A percentile compares a stretch with the other conserved stretches of the same genome.
Evolutionary conservation across 768 basidiomycete species (phyloP).

Genomic region (Lanmaoa pseudosensibilis): DNA sequence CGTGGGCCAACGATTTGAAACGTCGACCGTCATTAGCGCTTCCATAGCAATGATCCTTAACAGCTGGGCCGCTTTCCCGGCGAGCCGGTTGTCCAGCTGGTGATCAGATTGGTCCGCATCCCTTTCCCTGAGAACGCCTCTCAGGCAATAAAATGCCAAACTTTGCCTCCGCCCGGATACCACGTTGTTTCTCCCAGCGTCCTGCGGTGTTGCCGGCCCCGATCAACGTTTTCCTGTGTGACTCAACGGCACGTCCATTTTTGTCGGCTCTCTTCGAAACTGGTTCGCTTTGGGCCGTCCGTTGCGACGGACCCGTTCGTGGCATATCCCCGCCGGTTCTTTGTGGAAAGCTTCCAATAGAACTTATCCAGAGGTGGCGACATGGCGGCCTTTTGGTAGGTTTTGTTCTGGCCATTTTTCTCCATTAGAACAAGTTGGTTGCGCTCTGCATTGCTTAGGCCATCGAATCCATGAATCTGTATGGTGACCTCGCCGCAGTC

Average conservation of each 20-base stretch:
- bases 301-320: neutral
- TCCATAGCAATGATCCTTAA: neutral
- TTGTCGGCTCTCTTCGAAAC: constrained; percentile 1
- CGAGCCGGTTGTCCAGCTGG: neutral
- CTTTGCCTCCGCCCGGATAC: neutral
- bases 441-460: neutral
- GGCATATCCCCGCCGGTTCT: constrained; percentile 16
- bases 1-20: neutral
- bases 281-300: constrained; percentile 7
- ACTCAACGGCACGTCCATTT: neutral
- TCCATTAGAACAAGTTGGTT: neutral
- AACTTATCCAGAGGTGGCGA: constrained; percentile 10
- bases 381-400: constrained; percentile 1
- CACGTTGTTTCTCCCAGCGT: constrained; percentile 13
- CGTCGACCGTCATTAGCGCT: neutral
- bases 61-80: neutral
- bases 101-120: neutral
- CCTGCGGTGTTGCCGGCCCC: neutral
- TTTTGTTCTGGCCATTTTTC: neutral
- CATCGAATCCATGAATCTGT: neutral
- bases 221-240: neutral
- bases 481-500: constrained; percentile 11
- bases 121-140: constrained; percentile 6
- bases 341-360: constrained; percentile 24
- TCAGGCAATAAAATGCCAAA: neutral